Conservation (phyloP, 2,329 filamentous ascomycete species). For the Colletotrichum falcatum region DNA sequence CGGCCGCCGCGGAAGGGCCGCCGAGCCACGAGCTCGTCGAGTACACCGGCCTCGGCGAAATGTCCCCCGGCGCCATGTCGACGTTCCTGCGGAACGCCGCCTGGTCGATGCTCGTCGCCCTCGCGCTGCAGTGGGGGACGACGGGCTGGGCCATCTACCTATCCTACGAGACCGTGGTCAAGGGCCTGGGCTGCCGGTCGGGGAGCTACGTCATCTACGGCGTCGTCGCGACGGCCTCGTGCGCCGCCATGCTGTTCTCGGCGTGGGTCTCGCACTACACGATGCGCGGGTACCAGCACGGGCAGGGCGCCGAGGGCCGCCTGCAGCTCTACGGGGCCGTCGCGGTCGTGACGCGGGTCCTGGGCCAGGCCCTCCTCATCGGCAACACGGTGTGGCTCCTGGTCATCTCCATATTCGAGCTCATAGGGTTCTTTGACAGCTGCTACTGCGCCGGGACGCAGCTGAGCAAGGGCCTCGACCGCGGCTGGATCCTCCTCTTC, state of each 20-base stretch:
- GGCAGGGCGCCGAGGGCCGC: no score
- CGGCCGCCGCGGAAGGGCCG: neutral
- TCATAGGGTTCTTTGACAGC: constrained; percentile 44
- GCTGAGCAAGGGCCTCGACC: constrained; percentile 26
- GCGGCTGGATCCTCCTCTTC: constrained; percentile 42
- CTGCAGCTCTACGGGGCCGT: constrained; percentile 37
- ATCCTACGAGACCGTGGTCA: constrained; percentile 40
- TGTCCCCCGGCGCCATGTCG: neutral
- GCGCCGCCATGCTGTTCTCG: constrained; percentile 38
- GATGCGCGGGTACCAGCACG: neutral
- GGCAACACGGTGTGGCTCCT: constrained; percentile 41
- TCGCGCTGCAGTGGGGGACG: constrained; percentile 42
- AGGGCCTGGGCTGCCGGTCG: constrained; percentile 42
- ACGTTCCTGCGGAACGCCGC: constrained; percentile 39
- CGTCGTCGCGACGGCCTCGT: constrained; percentile 25
- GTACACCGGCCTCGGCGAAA: neutral
- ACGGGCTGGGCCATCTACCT: constrained; percentile 40
- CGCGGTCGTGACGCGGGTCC: constrained; percentile 39
- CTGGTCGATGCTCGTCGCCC: constrained; percentile 24
- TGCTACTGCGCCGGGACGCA: constrained; percentile 42
- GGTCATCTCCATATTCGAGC: constrained; percentile 42
- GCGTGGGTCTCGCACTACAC: constrained; percentile 13
- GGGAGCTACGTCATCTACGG: constrained; percentile 43
- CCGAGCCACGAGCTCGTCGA: neutral
- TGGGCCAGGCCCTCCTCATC: constrained; percentile 36